phyloP scores from a whole-genome alignment of 2,329 filamentous ascomycete genomes.

The Fusarium longipes region DNA sequence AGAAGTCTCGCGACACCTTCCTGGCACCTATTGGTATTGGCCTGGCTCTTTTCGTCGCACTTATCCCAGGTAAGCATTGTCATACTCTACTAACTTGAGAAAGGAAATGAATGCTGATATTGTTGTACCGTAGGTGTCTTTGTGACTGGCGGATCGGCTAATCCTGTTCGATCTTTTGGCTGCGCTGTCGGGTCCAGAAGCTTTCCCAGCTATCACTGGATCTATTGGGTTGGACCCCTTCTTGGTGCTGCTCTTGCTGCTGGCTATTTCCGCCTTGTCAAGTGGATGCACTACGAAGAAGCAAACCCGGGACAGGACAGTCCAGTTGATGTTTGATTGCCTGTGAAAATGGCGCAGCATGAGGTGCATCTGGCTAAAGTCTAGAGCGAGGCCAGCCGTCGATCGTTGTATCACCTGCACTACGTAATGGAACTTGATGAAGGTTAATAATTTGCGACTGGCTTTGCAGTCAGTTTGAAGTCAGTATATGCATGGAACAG shows the following conservation, averaged over 20 bases:
- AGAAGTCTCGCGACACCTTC: slow-evolving; percentile 76
- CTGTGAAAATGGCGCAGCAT: accelerated
- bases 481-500: background rate
- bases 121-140: slow-evolving; percentile 19
- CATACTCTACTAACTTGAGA: background rate
- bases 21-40: slow-evolving; percentile 77
- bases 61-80: slow-evolving; percentile 46
- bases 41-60: slow-evolving; percentile 70
- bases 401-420: background rate
- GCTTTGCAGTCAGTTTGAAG: accelerated
- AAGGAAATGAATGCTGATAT: slow-evolving; percentile 48
- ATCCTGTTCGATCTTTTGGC: slow-evolving; percentile 61
- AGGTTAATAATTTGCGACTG: background rate
- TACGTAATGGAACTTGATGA: too few species aligned
- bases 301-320: slow-evolving; percentile 56
- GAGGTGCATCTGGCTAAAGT: too few species aligned
- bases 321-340: slow-evolving; percentile 17
- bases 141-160: slow-evolving; percentile 56
- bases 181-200: slow-evolving; percentile 53
- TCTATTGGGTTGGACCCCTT: slow-evolving; percentile 63
- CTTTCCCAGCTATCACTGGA: slow-evolving; percentile 60
- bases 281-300: slow-evolving; percentile 59
- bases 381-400: too few species aligned
- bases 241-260: slow-evolving; percentile 59
- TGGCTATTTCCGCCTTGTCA: slow-evolving; percentile 60